These are phyloP conservation scores for Zarea fungicola DNA, from an alignment of 2,329 filamentous ascomycete species.

Conservation along the genomic window DNA sequence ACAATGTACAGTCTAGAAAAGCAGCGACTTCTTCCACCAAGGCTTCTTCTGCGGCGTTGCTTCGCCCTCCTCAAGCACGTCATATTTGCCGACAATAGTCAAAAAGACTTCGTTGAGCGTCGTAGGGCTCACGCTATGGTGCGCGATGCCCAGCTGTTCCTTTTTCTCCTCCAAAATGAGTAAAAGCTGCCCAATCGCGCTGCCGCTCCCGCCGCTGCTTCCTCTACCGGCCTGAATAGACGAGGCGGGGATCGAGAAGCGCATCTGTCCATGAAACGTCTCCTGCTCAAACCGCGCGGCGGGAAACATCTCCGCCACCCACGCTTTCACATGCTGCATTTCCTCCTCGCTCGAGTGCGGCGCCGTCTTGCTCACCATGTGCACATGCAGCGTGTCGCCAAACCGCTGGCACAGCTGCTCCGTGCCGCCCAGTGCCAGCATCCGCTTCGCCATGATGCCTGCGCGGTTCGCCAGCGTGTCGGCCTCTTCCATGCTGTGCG, in stretches of 20 bases:
- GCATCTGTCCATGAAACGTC: constrained; percentile 33
- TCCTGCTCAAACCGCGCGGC: constrained; percentile 60
- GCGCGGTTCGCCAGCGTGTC: constrained; percentile 59
- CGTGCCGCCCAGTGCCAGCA: constrained; percentile 72
- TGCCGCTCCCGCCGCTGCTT: constrained; percentile 22
- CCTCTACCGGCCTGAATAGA: constrained; percentile 20
- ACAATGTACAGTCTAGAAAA: background rate
- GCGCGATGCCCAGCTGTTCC: constrained; percentile 63
- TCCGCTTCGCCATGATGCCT: constrained; percentile 73
- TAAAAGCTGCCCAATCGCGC: constrained; percentile 62
- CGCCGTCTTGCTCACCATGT: constrained; percentile 65
- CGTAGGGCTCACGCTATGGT: constrained; percentile 76
- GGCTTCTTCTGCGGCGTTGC: constrained; percentile 21
- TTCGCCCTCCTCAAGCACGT: constrained; percentile 65
- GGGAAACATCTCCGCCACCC: constrained; percentile 55
- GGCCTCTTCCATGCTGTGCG: constrained; percentile 77
- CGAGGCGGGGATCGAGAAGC: constrained; percentile 21
- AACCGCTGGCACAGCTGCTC: constrained; percentile 63
- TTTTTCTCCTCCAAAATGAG: constrained; percentile 64
- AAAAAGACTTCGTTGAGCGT: constrained; percentile 87
- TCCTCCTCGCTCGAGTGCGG: constrained; percentile 63
- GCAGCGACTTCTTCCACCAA: constrained; percentile 18
- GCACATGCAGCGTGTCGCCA: constrained; percentile 70
- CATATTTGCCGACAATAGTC: constrained; percentile 69
- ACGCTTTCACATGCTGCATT: constrained; percentile 57